Conservation (phyloP, 352 stramenopile genomes). For the Globisporangium mamillatum region DNA sequence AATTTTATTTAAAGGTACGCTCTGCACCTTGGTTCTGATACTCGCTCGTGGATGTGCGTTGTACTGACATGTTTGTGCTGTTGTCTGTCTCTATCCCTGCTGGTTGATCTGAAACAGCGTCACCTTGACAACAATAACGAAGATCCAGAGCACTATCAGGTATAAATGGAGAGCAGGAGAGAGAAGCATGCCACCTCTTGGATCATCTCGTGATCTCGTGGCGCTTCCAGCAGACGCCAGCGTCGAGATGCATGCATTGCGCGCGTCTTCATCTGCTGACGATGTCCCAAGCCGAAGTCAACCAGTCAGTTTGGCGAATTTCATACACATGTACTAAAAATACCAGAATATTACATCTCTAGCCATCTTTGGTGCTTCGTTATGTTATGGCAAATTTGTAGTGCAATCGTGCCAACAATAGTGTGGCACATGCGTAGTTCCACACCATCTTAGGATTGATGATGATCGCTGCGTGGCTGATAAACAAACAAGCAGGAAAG, state of each 20-base stretch:
- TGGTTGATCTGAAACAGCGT: conserved; percentile 26
- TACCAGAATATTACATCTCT: conserved; percentile 7
- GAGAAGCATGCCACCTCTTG: background rate
- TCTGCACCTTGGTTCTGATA: background rate
- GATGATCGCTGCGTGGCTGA: background rate
- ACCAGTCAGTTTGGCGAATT: background rate
- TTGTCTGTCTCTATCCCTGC: background rate
- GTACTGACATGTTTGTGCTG: background rate
- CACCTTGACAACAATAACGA: conserved; percentile 29
- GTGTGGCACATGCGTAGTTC: background rate
- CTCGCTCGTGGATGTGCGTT: background rate
- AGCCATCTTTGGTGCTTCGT: too few relatives aligned
- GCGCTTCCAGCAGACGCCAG: background rate
- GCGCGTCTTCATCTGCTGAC: background rate
- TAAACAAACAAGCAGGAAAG: conserved; percentile 6
- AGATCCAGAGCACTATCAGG: conserved; percentile 13
- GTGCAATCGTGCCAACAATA: too few relatives aligned
- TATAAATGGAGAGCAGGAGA: conserved; percentile 4
- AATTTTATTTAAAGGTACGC: conserved; percentile 83
- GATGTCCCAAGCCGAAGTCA: background rate
- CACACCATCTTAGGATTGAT: conserved; percentile 1
- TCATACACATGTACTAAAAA: conserved; percentile 8
- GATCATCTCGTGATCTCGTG: background rate
- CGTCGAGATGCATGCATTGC: background rate
- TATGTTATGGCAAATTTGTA: too few relatives aligned